phyloP scores from a whole-genome alignment of 768 basidiomycete species.

The Hygrocybe coccinea region DNA sequence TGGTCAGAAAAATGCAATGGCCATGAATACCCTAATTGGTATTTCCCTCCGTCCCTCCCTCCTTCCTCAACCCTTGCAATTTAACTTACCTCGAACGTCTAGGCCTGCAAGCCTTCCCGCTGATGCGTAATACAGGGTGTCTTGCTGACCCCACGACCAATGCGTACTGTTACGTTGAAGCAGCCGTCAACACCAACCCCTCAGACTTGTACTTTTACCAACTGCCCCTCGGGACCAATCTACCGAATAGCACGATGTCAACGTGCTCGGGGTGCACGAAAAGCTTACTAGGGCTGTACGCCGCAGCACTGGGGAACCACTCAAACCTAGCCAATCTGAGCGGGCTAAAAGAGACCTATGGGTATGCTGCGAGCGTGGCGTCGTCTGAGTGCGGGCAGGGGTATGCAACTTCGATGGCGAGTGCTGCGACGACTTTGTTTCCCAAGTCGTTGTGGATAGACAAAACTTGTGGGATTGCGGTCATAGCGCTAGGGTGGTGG shows the following conservation, averaged over 20 bases:
- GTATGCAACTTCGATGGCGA: constrained; percentile 32
- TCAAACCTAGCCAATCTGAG: constrained; percentile 29
- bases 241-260: constrained; percentile 47
- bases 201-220: constrained; percentile 71
- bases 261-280: constrained; percentile 65
- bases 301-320: constrained; percentile 35
- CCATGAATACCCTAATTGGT: constrained; percentile 54
- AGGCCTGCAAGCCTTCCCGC: constrained; percentile 59
- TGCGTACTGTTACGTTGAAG: constrained; percentile 71
- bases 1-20: constrained; percentile 45
- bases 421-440: no score
- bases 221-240: constrained; percentile 53
- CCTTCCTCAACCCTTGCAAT: not conserved
- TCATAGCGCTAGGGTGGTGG: no score
- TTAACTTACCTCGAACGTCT: constrained; percentile 2
- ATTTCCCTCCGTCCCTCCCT: constrained; percentile 15
- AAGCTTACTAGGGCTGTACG: constrained; percentile 53
- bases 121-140: constrained; percentile 63
- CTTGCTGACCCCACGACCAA: constrained; percentile 50
- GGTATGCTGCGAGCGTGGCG: constrained; percentile 41
- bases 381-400: constrained; percentile 46
- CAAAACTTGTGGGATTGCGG: no score
- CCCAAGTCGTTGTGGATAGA: no score
- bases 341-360: constrained; percentile 47
- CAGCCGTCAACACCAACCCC: constrained; percentile 51